phyloP scores from a whole-genome alignment of 2,329 filamentous ascomycete species.

The Cercospora beticola region DNA sequence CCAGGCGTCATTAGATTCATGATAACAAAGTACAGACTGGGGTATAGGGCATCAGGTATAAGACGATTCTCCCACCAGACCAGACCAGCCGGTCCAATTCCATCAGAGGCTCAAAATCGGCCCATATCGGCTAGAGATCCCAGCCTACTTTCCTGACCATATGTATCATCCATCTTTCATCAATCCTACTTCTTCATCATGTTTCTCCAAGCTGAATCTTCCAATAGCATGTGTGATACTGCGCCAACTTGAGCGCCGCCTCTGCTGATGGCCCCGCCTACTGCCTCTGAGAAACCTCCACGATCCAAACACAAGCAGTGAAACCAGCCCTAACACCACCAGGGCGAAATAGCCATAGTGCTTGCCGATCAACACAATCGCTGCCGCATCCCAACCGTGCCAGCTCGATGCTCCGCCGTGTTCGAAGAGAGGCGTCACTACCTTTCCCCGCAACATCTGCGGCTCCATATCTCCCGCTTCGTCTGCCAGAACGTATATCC shows the following conservation, averaged over 20 bases:
- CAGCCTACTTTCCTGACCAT: not conserved
- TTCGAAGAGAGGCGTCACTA: conserved; percentile 32
- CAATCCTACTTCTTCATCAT: conserved; percentile 20
- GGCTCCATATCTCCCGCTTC: conserved; percentile 25
- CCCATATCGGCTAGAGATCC: not conserved
- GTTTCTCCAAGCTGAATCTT: conserved; percentile 17
- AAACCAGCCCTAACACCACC: not conserved
- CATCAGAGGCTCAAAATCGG: not conserved
- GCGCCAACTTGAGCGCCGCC: conserved; percentile 16
- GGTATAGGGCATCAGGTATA: not conserved
- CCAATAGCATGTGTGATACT: not conserved
- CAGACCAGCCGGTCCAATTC: not conserved
- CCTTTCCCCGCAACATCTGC: conserved; percentile 33
- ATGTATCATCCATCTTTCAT: conserved; percentile 19
- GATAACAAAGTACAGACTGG: not conserved
- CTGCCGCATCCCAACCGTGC: conserved; percentile 33
- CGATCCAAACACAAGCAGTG: not conserved
- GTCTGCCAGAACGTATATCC: conserved; percentile 32
- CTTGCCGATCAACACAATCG: conserved; percentile 28
- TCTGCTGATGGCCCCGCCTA: conserved; percentile 6
- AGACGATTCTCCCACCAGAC: not conserved
- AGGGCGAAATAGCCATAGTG: conserved; percentile 26
- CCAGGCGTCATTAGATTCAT: not conserved
- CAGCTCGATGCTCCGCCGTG: conserved; percentile 35
- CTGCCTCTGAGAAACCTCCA: conserved; percentile 13